A percentile compares a stretch with the other conserved stretches of the same genome.
Conservation (phyloP, 345 rosid genomes). For the Camelina hispida region DNA sequence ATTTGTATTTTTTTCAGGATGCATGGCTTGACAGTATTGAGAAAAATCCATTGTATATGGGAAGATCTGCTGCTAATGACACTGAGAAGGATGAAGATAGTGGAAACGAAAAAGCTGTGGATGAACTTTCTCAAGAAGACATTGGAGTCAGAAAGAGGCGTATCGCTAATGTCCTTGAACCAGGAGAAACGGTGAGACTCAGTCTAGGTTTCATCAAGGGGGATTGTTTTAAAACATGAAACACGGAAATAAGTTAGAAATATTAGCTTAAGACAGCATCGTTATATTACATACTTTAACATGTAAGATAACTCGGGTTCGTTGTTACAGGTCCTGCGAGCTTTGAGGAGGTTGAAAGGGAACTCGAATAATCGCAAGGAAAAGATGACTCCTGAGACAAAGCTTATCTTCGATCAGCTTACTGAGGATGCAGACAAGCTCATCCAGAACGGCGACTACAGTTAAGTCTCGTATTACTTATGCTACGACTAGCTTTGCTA, state of each 20-base stretch:
- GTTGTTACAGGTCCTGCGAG: conserved; percentile 73
- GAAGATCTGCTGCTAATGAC: conserved; percentile 43
- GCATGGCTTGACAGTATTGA: conserved; percentile 97
- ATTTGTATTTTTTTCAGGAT: conserved; percentile 63
- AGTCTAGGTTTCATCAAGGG: conserved; percentile 5
- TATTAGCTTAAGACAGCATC: conserved; percentile 13
- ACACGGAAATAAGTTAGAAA: background rate
- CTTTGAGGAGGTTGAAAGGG: conserved; percentile 92
- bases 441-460: conserved; percentile 83
- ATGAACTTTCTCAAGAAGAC: conserved; percentile 75
- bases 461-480: conserved; percentile 59
- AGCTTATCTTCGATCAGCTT: conserved; percentile 87
- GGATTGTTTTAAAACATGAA: conserved; percentile 2
- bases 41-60: conserved; percentile 56
- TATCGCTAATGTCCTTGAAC: conserved; percentile 78
- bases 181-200: conserved; percentile 86
- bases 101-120: conserved; percentile 45
- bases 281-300: conserved; percentile 10
- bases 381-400: conserved; percentile 83
- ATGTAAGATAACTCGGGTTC: conserved; percentile 22
- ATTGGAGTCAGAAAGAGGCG: conserved; percentile 79
- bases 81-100: conserved; percentile 46
- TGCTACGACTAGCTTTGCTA: conserved; percentile 6
- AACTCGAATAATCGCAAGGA: conserved; percentile 71
- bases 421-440: conserved; percentile 93